Conservation (phyloP, 768 basidiomycete species). For the Cytidiella melzeri region DNA sequence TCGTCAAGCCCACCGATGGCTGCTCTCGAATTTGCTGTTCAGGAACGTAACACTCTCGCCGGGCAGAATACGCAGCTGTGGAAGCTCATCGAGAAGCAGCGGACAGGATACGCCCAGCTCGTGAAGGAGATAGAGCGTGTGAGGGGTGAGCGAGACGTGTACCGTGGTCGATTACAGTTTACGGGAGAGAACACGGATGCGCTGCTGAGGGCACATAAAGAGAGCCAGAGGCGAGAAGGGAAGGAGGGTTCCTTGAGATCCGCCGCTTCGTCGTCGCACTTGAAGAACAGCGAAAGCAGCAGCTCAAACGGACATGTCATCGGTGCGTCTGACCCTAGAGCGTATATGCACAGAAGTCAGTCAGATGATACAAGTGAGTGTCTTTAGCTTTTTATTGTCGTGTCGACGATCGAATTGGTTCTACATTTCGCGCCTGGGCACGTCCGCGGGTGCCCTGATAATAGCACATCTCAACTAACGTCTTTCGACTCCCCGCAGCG, state of each 20-base stretch:
- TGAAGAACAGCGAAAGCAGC: constrained; percentile 21
- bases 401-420: constrained; percentile 1
- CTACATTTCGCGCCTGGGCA: not conserved
- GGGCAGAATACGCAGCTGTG: constrained; percentile 87
- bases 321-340: constrained; percentile 22
- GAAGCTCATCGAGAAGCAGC: constrained; percentile 93
- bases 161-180: constrained; percentile 30
- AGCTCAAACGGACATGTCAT: constrained; percentile 6
- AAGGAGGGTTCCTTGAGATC: constrained; percentile 24
- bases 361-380: constrained; percentile 32
- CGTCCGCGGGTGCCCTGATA: constrained; percentile 1
- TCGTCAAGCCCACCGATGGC: constrained; percentile 45
- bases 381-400: not conserved
- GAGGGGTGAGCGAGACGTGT: constrained; percentile 71
- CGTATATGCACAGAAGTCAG: constrained; percentile 18
- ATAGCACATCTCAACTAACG: not conserved
- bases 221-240: constrained; percentile 24
- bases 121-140: constrained; percentile 84
- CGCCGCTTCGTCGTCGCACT: constrained; percentile 24
- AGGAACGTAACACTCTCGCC: constrained; percentile 75
- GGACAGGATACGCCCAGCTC: constrained; percentile 71
- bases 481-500: not conserved
- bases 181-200: constrained; percentile 43
- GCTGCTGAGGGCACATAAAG: constrained; percentile 23
- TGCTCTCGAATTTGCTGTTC: constrained; percentile 72